Percentiles rank a stretch among this genome's conserved stretches.
Evolutionary conservation across 2,329 filamentous ascomycete species (phyloP).

Genomic region (Arthrobotrys sphaeroides): DNA sequence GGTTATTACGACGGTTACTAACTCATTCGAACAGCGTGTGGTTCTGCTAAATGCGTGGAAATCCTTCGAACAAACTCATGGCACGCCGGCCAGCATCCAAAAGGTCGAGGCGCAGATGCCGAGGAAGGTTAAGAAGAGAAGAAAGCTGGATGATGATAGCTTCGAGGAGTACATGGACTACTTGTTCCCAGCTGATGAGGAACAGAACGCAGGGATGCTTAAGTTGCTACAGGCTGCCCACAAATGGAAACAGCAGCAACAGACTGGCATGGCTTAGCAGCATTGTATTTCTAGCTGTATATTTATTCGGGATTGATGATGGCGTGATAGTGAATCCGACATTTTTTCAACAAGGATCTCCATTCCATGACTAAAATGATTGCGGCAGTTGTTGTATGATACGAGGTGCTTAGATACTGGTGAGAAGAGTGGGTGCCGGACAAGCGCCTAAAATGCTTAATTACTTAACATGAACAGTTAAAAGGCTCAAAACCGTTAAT

Average conservation of each 20-base stretch:
- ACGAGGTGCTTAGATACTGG: conserved; percentile 19
- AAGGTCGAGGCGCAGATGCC: conserved; percentile 94
- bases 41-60: conserved; percentile 91
- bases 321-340: not conserved
- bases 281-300: conserved; percentile 2
- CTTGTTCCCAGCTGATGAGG: conserved; percentile 94
- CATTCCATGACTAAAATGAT: not conserved
- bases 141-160: conserved; percentile 87
- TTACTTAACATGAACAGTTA: conserved; percentile 5
- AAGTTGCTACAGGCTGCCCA: conserved; percentile 86
- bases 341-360: conserved; percentile 9
- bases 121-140: conserved; percentile 86
- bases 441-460: conserved; percentile 16
- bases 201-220: conserved; percentile 82
- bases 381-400: conserved; percentile 50
- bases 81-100: conserved; percentile 76
- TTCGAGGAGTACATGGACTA: conserved; percentile 99
- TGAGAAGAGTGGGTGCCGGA: conserved; percentile 1
- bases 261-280: conserved; percentile 59
- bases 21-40: conserved; percentile 70
- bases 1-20: too few relatives aligned
- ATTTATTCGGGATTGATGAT: not conserved
- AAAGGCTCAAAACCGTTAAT: conserved; percentile 5
- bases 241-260: conserved; percentile 79
- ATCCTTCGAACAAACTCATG: conserved; percentile 88